Conservation (phyloP, 805 yeast genomes). For the Ogataea henricii region DNA sequence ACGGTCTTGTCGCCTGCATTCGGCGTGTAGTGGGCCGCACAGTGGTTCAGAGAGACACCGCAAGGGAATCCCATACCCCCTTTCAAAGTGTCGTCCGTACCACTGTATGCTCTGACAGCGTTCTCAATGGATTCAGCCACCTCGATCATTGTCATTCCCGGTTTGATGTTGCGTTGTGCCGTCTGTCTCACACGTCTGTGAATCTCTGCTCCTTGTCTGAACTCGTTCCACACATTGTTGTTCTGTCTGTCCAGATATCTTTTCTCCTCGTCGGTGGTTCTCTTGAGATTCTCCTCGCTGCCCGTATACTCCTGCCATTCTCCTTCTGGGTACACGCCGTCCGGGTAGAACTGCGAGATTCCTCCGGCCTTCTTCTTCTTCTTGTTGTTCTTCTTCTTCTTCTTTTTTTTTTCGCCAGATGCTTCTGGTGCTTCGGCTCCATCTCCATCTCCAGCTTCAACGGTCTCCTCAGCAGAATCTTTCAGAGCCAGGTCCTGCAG, state of each 20-base stretch:
- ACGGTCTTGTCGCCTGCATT: conserved; percentile 90
- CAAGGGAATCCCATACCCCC: conserved; percentile 98
- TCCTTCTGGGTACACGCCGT: conserved; percentile 80
- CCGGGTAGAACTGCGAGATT: conserved; percentile 68
- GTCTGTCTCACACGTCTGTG: conserved; percentile 88
- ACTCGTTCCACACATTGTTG: conserved; percentile 73
- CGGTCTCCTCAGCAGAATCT: conserved; percentile 7
- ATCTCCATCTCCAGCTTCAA: conserved; percentile 20
- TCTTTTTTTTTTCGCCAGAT: conserved; percentile 36
- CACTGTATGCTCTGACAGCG: conserved; percentile 70
- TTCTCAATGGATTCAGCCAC: conserved; percentile 89
- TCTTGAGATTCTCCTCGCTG: conserved; percentile 58
- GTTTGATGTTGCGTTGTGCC: conserved; percentile 71
- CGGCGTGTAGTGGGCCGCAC: conserved; percentile 98
- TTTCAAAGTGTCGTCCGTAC: conserved; percentile 56
- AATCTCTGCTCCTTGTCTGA: conserved; percentile 94
- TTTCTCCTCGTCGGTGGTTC: conserved; percentile 86
- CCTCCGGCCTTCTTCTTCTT: conserved; percentile 62
- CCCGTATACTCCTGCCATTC: conserved; percentile 76
- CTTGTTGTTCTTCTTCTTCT: conserved; percentile 60
- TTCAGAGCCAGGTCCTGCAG: conserved; percentile 7
- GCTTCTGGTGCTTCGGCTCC: conserved; percentile 34
- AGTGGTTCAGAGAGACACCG: conserved; percentile 90
- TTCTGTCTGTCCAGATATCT: conserved; percentile 72
- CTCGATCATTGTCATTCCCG: conserved; percentile 91